phyloP scores from a whole-genome alignment of 441 rosid genomes.

The Erodium chrysanthum region DNA sequence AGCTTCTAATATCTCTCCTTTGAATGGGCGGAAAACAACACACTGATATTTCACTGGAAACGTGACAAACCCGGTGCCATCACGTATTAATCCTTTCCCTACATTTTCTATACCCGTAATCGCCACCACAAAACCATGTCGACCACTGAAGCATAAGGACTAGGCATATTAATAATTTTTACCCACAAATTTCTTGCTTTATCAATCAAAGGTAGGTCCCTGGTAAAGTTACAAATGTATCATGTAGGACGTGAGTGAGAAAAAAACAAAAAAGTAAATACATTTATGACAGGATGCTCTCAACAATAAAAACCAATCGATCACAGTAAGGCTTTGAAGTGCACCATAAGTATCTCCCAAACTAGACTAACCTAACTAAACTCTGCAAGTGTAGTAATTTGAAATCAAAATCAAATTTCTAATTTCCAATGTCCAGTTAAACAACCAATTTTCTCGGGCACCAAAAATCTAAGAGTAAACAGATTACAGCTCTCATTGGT shows the following conservation, averaged over 20 bases:
- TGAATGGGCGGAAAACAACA: constrained; percentile 81
- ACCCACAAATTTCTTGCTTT: neutral
- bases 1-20: constrained; percentile 83
- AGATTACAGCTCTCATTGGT: neutral
- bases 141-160: constrained; percentile 36
- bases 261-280: neutral
- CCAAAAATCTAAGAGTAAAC: neutral
- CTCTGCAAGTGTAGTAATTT: neutral
- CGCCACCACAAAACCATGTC: constrained; percentile 89
- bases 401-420: neutral
- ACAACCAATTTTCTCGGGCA: neutral
- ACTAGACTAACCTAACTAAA: neutral
- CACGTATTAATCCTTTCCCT: constrained; percentile 80
- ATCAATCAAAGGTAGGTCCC: neutral
- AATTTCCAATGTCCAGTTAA: too few relatives aligned
- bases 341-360: neutral
- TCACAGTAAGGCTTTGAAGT: neutral
- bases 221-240: neutral
- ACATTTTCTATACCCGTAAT: constrained; percentile 69
- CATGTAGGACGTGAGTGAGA: neutral
- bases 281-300: neutral
- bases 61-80: constrained; percentile 79
- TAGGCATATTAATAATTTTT: neutral
- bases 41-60: constrained; percentile 83
- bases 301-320: neutral